These are phyloP conservation scores for Colletotrichum eremochloae DNA, from an alignment of 2,329 filamentous ascomycete genomes.

Conservation along the genomic window DNA sequence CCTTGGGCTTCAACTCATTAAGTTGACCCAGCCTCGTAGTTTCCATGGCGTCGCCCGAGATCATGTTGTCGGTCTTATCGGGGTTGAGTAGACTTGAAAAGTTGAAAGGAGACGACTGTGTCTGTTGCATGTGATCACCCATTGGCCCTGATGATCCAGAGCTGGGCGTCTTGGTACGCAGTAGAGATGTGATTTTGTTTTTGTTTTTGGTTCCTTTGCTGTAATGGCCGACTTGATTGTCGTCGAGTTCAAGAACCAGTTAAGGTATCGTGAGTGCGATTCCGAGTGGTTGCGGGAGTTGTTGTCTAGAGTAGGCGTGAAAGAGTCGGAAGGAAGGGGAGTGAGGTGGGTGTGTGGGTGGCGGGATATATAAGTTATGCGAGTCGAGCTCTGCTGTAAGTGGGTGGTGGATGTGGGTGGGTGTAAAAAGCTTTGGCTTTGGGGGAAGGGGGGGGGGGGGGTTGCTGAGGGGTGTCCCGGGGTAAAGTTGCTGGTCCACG, in stretches of 20 bases:
- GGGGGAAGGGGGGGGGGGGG: slow-evolving; percentile 10
- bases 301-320: not conserved
- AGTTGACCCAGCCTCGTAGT: slow-evolving; percentile 36
- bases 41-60: slow-evolving; percentile 37
- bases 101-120: slow-evolving; percentile 76
- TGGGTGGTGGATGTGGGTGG: slow-evolving; percentile 13
- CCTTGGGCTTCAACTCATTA: slow-evolving; percentile 68
- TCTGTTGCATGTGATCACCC: slow-evolving; percentile 79
- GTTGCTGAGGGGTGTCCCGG: slow-evolving; percentile 29
- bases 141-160: slow-evolving; percentile 41
- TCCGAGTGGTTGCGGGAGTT: slow-evolving; percentile 2
- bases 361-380: slow-evolving; percentile 34
- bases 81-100: slow-evolving; percentile 83
- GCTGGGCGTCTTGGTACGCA: slow-evolving; percentile 13
- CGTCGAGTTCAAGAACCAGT: slow-evolving; percentile 7
- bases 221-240: slow-evolving; percentile 9
- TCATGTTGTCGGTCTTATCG: slow-evolving; percentile 38
- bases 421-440: slow-evolving; percentile 35
- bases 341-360: slow-evolving; percentile 24
- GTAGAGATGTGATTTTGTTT: slow-evolving; percentile 5
- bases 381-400: slow-evolving; percentile 20
- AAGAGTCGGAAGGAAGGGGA: not conserved
- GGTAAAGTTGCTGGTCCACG: slow-evolving; percentile 28
- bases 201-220: slow-evolving; percentile 8
- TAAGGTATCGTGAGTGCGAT: slow-evolving; percentile 17